Conservation (phyloP, 2,329 filamentous ascomycete species). For the Neonectria faginata region DNA sequence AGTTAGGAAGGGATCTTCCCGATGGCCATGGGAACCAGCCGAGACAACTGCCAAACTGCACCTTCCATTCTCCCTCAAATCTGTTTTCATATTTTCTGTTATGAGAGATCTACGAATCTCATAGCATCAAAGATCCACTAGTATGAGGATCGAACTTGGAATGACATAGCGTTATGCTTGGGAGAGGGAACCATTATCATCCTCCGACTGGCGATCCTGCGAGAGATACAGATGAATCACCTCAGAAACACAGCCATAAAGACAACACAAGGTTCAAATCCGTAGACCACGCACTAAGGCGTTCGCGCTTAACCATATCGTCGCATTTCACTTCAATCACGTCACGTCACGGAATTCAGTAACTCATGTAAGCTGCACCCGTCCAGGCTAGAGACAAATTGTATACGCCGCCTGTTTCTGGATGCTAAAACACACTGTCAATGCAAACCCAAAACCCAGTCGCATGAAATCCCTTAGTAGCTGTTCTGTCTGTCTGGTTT, state of each 20-base stretch:
- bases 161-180: not conserved
- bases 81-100: not conserved
- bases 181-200: not conserved
- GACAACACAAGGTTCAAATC: not conserved
- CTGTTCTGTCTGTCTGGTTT: conserved; percentile 54
- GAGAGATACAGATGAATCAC: not conserved
- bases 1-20: conserved; percentile 1
- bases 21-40: not conserved
- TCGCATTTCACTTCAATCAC: conserved; percentile 1
- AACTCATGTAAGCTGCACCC: conserved; percentile 3
- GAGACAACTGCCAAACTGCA: conserved; percentile 2
- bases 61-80: not conserved
- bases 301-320: not conserved
- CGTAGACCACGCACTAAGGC: not conserved
- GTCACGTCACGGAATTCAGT: not conserved
- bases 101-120: not conserved
- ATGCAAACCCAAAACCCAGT: conserved; percentile 55
- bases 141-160: not conserved
- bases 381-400: conserved; percentile 45
- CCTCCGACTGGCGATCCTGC: not conserved
- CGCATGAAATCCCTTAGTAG: conserved; percentile 53
- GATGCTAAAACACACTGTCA: conserved; percentile 48
- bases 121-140: not conserved
- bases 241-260: not conserved
- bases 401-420: conserved; percentile 49